These are phyloP conservation scores for Colletotrichum sp. DNA, from an alignment of 2,329 filamentous ascomycete species.

Conservation along the genomic window DNA sequence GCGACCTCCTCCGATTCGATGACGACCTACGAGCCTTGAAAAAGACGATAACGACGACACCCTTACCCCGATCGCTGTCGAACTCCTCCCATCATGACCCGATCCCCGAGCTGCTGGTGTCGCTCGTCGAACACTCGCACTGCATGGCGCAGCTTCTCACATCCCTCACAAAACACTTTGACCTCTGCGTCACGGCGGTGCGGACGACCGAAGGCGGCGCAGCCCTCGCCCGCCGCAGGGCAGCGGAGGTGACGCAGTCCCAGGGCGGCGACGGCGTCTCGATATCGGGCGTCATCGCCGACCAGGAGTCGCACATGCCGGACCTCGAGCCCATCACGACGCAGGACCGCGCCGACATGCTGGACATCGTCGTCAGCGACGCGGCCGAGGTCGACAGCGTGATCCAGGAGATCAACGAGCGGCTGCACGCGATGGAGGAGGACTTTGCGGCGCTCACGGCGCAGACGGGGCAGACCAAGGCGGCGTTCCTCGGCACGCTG, in stretches of 20 bases:
- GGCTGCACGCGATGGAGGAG: constrained; percentile 77
- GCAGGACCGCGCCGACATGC: constrained; percentile 81
- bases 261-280: constrained; percentile 56
- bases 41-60: constrained; percentile 55
- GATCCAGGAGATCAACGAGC: constrained; percentile 74
- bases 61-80: constrained; percentile 35
- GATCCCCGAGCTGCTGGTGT: constrained; percentile 60
- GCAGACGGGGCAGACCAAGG: constrained; percentile 63
- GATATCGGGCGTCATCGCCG: constrained; percentile 70
- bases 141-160: constrained; percentile 83
- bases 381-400: constrained; percentile 70
- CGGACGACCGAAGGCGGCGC: constrained; percentile 86
- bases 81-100: constrained; percentile 42
- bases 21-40: constrained; percentile 72
- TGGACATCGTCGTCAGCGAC: constrained; percentile 79
- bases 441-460: constrained; percentile 68
- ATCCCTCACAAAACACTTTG: constrained; percentile 86
- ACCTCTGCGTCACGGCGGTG: constrained; percentile 89
- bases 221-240: constrained; percentile 70
- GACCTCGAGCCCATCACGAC: constrained; percentile 74
- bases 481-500: constrained; percentile 62
- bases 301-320: constrained; percentile 56
- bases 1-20: constrained; percentile 77
- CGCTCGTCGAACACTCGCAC: constrained; percentile 76
- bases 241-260: constrained; percentile 65